Evolutionary conservation across 441 rosid species (phyloP).

Genomic region (Monsonia emarginata): DNA sequence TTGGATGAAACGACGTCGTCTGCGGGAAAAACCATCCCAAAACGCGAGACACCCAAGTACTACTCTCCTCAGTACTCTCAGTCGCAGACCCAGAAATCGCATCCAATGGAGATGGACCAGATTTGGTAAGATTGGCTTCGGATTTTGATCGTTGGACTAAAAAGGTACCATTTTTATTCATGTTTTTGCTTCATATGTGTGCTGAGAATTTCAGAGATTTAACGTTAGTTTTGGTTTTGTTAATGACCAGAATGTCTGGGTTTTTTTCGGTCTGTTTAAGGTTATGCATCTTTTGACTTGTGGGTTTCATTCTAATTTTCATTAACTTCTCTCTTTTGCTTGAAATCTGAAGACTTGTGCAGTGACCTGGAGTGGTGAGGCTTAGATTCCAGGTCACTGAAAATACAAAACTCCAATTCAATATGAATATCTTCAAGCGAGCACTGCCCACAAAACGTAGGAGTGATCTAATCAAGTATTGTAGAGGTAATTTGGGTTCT

Average conservation of each 20-base stretch:
- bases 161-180: conserved; percentile 3
- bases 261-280: background rate
- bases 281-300: background rate
- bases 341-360: background rate
- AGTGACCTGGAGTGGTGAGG: background rate
- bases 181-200: background rate
- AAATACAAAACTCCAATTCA: background rate
- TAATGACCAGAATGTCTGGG: background rate
- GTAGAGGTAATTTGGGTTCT: conserved; percentile 24
- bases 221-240: background rate
- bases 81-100: background rate
- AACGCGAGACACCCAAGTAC: no score
- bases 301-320: background rate
- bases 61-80: background rate
- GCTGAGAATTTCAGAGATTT: background rate
- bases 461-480: conserved; percentile 21
- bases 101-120: background rate
- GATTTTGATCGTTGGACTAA: background rate
- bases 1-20: no score
- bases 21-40: no score
- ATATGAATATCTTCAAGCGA: conserved; percentile 37
- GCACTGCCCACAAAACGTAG: conserved; percentile 23
- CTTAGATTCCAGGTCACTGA: background rate
- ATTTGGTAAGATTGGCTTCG: background rate
- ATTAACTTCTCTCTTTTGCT: background rate